A percentile compares a stretch with the other conserved stretches of the same genome.
These are phyloP conservation scores for Stagonosporopsis vannaccii DNA, from an alignment of 2,329 filamentous ascomycete species.

Conservation along the genomic window DNA sequence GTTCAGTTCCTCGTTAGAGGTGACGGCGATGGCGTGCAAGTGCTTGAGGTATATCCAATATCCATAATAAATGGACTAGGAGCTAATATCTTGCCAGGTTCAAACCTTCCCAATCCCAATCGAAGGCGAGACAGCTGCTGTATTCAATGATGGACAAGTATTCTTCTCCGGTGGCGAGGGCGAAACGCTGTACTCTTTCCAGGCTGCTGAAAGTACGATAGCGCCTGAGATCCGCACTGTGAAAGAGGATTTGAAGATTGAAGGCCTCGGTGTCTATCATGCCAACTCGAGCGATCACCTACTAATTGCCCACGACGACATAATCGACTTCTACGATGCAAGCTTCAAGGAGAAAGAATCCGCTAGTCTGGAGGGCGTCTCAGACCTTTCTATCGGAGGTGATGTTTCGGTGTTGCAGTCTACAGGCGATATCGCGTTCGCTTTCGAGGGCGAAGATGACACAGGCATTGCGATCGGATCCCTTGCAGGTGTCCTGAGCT, in stretches of 20 bases:
- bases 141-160: conserved; percentile 28
- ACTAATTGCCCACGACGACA: conserved; percentile 34
- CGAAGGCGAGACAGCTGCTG: conserved; percentile 37
- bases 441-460: conserved; percentile 36
- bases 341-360: conserved; percentile 26
- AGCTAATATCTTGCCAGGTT: conserved; percentile 21
- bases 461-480: conserved; percentile 35
- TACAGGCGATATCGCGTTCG: conserved; percentile 31
- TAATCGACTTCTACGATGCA: conserved; percentile 34
- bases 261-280: conserved; percentile 34
- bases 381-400: conserved; percentile 36
- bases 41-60: conserved; percentile 31
- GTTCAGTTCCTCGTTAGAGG: conserved; percentile 36
- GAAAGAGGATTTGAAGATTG: conserved; percentile 25
- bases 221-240: conserved; percentile 30
- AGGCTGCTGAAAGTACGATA: conserved; percentile 31
- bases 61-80: not conserved
- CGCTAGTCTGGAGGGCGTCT: conserved; percentile 29
- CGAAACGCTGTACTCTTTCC: conserved; percentile 38
- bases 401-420: conserved; percentile 37
- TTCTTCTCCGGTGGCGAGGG: conserved; percentile 39
- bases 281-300: conserved; percentile 29
- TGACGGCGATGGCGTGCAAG: conserved; percentile 20
- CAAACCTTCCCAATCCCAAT: conserved; percentile 40
- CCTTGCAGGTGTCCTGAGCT: conserved; percentile 20